Evolutionary conservation across 805 yeast species (phyloP), one percentile per base, ranked within the genome.

Genomic region (Candida tammaniensis): DNA sequence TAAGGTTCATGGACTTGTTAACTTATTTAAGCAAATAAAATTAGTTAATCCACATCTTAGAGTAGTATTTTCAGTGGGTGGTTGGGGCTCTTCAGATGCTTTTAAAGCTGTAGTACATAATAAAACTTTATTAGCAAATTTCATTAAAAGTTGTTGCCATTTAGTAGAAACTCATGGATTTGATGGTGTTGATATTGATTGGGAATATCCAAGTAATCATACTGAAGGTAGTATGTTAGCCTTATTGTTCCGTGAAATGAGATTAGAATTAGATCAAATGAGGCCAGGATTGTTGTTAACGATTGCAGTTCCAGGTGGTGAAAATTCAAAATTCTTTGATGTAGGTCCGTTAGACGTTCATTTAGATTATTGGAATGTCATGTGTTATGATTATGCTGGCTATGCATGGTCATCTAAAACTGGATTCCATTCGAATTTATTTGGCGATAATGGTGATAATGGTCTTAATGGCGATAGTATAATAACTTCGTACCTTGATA

Each of bases 171-270:
- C 68, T 27, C 74, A 76, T 51, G 81, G 83, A 0, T 80, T 93
- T 50, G 97, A 93, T 55, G 98, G 98, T 0, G 63, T 91, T 29
- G 98, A 93, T 56, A 61, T 91, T 18, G 98, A 91, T 59, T 91
- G 96, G 96, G 98, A 91, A 57, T 91, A 80, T 49, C 96, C 96
- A 0, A 52, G 57, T 6, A 65, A 55, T 26, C 48, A 52, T 3
- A 49, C 53, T 0, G 80, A 84, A 40, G 76, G 78, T 1, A 30
- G 47, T 0, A 51, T 55, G 24, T n/a, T n/a, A n/a, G n/a, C n/a
- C n/a, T n/a, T n/a, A n/a, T n/a, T n/a, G n/a, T 69, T 77, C 41
- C 61, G 72, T 1, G 48, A 52, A 4, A 42, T 86, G 24, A 64
- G 78, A 26, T 27, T 11, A 1, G 64, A 50, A 20, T 52, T 84